Base-by-base conservation (phyloP, 2,329 filamentous ascomycete species). In the Xylaria polymorpha region DNA sequence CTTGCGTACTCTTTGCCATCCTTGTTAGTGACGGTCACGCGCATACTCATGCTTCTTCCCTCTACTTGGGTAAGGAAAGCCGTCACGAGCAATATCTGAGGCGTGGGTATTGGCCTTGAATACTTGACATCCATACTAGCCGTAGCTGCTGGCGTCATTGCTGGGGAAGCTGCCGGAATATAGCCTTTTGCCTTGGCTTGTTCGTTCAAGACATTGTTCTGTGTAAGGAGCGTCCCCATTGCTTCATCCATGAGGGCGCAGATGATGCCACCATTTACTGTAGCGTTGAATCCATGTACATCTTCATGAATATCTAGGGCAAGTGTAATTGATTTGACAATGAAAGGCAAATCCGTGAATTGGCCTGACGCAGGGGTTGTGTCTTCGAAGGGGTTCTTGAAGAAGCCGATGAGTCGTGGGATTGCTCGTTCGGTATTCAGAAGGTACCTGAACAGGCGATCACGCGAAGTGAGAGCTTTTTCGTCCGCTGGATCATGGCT, bases 231-330 rank as follows among this genome's bases (percentile, higher is more conserved):
- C 32, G 58, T 59, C 29, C 74, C 75, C 76, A 78, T 78, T 43
- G 73, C 73, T 64, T 79, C 77, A 69, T 78, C 77, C 18, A 78
- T 71, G 9, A 76, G 9, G 9, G 71, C 58, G 8, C 68, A 48
- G 12, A 74, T 63, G 1, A 79, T 61, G 4, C 76, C 77, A 39
- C 76, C 77, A 60, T 79, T 76, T 1, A 69, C 63, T 7, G 72
- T 62, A 32, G 71, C 75, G 56, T 73, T 75, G 66, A 76, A 77
- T 6, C 77, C 75, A 18, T 73, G 73, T 39, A 76, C 51, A 1
- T 73, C 76, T 1, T 61, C 61, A 3, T 56, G 64, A 4, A 78
- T 65, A 20, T 77, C 76, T n/a, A 71, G 68, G 15, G 77, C 57
- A 1, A 78, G 58, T 0, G 73, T 71, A 1, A 61, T 55, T 0